phyloP scores from a whole-genome alignment of 805 yeast genomes.

The Blastobotrys robertii region DNA sequence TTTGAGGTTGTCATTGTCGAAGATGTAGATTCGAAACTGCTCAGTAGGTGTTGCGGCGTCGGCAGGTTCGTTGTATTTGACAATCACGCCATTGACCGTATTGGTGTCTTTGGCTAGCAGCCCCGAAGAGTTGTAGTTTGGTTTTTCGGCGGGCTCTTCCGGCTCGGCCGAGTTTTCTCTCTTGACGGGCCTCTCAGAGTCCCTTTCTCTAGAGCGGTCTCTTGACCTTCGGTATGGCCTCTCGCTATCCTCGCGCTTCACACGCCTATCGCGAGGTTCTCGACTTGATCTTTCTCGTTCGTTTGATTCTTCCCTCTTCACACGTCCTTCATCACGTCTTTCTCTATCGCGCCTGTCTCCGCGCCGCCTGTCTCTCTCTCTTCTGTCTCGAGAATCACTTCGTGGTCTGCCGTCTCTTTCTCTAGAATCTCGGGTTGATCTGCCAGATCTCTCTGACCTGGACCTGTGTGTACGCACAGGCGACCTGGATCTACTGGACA shows the following conservation, averaged over 20 bases:
- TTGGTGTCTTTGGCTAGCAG: constrained; percentile 30
- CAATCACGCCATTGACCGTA: constrained; percentile 26
- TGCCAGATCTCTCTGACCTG: too few species aligned
- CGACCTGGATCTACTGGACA: too few species aligned
- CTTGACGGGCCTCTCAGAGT: neutral
- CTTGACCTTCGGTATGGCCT: neutral
- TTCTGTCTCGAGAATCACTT: too few species aligned
- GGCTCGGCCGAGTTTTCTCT: neutral
- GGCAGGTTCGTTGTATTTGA: constrained; percentile 29
- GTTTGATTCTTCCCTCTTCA: neutral
- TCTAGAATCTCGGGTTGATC: too few species aligned
- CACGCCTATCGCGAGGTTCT: neutral
- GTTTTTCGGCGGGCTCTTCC: constrained; percentile 13
- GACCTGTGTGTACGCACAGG: too few species aligned
- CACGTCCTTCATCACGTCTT: neutral
- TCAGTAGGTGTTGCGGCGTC: constrained; percentile 23
- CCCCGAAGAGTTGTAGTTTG: constrained; percentile 35
- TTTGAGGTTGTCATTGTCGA: constrained; percentile 20
- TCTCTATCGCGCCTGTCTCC: neutral
- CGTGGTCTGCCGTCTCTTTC: neutral
- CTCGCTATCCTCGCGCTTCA: neutral
- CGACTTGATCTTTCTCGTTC: neutral
- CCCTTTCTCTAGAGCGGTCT: neutral
- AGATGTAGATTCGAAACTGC: constrained; percentile 25
- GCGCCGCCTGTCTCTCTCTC: neutral